phyloP scores from a whole-genome alignment of 768 basidiomycete species.

The Kwoniella bestiolae region DNA sequence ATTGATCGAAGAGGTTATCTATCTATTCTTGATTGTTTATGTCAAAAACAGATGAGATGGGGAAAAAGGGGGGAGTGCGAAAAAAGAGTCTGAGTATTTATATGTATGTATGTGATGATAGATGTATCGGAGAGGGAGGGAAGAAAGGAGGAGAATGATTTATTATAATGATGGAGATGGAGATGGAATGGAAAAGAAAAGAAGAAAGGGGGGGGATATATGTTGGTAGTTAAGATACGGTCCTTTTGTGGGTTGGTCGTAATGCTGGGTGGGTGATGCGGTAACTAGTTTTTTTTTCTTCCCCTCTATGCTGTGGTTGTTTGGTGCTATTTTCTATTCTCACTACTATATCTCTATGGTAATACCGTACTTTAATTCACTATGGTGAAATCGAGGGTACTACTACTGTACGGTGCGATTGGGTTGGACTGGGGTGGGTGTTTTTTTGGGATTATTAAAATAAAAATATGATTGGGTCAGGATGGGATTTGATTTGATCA shows the following conservation, averaged over 20 bases:
- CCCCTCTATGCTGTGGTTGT: neutral
- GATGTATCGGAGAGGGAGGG: slow-evolving; percentile 4
- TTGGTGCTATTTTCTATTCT: neutral
- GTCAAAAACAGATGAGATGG: neutral
- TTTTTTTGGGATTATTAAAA: neutral
- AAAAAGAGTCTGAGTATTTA: neutral
- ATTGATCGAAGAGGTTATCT: slow-evolving; percentile 10
- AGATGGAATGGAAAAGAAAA: slow-evolving; percentile 18
- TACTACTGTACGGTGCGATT: neutral
- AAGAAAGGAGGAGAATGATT: slow-evolving; percentile 12
- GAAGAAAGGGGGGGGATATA: slow-evolving; percentile 9
- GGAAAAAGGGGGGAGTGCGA: slow-evolving; percentile 6
- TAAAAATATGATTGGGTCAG: neutral
- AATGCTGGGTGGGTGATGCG: neutral
- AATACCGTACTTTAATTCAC: neutral
- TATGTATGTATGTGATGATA: slow-evolving; percentile 19
- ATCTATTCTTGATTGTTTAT: neutral
- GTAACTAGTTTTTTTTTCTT: too few relatives aligned
- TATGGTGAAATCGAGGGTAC: too few relatives aligned
- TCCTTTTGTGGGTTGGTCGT: neutral
- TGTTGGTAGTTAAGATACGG: slow-evolving; percentile 19
- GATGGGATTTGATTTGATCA: slow-evolving; percentile 7
- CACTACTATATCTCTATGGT: too few relatives aligned
- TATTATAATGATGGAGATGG: slow-evolving; percentile 18
- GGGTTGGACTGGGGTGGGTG: neutral